Evolutionary conservation across 2,329 filamentous ascomycete species (phyloP).

Genomic region (Phaeosphaeriaceae sp.): DNA sequence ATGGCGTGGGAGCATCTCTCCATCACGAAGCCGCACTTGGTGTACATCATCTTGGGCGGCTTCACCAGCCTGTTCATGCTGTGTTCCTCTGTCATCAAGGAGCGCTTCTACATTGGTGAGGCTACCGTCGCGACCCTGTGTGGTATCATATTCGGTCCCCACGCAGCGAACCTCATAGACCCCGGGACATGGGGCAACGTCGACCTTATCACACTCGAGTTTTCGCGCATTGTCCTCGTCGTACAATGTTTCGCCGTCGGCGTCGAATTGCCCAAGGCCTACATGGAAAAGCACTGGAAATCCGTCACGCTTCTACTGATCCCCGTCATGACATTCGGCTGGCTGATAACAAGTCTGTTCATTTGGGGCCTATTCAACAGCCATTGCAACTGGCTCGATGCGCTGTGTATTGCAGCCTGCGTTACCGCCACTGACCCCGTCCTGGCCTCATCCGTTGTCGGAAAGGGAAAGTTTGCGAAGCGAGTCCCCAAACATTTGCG

Average conservation of each 20-base stretch:
- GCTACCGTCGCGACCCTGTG: slow-evolving; percentile 91
- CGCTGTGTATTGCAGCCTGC: slow-evolving; percentile 85
- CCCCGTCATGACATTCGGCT: slow-evolving; percentile 97
- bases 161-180: slow-evolving; percentile 81
- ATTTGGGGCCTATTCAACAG: slow-evolving; percentile 87
- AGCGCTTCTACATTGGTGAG: slow-evolving; percentile 97
- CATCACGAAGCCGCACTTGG: slow-evolving; percentile 94
- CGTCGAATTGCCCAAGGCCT: slow-evolving; percentile 87
- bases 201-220: slow-evolving; percentile 87
- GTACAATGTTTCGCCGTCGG: slow-evolving; percentile 93
- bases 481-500: slow-evolving; percentile 96
- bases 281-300: slow-evolving; percentile 98
- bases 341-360: slow-evolving; percentile 90
- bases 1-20: slow-evolving; percentile 84
- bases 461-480: slow-evolving; percentile 98
- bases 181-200: slow-evolving; percentile 78
- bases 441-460: slow-evolving; percentile 94
- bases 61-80: slow-evolving; percentile 99
- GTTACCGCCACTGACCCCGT: slow-evolving; percentile 98
- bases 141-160: slow-evolving; percentile 87
- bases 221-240: slow-evolving; percentile 86
- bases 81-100: slow-evolving; percentile 97
- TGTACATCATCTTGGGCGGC: slow-evolving; percentile 96
- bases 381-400: slow-evolving; percentile 85
- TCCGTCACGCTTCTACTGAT: slow-evolving; percentile 88